Evolutionary conservation across 2,329 filamentous ascomycete species (phyloP).

Genomic region (Diaporthe sp.): DNA sequence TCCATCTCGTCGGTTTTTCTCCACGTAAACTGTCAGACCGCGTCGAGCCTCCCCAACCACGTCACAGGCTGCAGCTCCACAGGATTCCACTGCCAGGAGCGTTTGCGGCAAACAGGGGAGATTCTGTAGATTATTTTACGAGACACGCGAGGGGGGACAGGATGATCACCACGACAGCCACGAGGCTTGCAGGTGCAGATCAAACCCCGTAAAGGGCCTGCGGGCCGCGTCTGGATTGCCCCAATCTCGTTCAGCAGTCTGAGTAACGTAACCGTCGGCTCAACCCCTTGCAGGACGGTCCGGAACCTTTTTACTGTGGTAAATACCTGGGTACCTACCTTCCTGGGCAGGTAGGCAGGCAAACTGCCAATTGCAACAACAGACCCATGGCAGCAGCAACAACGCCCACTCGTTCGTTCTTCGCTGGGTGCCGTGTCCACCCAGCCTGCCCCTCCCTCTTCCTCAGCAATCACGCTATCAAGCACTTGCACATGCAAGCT

Average conservation of each 20-base stretch:
- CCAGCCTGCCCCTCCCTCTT: no score
- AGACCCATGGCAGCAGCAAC: neutral
- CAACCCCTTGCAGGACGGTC: slow-evolving; percentile 21
- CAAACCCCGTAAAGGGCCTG: slow-evolving; percentile 1
- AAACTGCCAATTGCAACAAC: no score
- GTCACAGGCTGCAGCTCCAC: neutral
- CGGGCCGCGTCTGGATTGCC: slow-evolving; percentile 15
- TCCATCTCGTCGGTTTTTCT: neutral
- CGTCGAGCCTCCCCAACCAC: neutral
- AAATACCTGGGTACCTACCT: no score
- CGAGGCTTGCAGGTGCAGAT: slow-evolving; percentile 20
- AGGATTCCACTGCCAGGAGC: neutral
- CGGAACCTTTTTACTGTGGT: neutral
- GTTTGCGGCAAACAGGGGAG: neutral
- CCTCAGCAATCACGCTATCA: slow-evolving; percentile 1
- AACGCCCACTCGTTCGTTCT: no score
- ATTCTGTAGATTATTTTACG: neutral
- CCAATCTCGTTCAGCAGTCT: slow-evolving; percentile 13
- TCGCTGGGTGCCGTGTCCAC: no score
- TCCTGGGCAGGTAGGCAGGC: no score
- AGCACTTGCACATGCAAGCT: neutral
- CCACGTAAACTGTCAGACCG: neutral
- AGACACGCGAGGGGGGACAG: neutral
- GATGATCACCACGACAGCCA: slow-evolving; percentile 8
- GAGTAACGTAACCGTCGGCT: slow-evolving; percentile 12